Evolutionary conservation across 306 rosid species (phyloP).

Genomic region (Lablab purpureus): DNA sequence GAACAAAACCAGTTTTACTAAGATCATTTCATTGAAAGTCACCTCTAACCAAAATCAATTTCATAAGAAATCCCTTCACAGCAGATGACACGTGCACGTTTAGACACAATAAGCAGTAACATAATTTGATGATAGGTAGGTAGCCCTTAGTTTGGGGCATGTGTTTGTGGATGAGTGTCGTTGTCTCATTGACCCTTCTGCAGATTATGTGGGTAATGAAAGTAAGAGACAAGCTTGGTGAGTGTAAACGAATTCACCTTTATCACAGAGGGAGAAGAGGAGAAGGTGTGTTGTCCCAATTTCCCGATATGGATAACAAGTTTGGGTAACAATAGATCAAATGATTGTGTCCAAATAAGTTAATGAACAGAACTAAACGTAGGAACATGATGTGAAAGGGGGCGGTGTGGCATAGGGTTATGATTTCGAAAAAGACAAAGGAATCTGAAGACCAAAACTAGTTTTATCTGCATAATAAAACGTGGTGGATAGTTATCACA

Average conservation of each 20-base stretch:
- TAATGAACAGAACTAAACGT: conserved; percentile 61
- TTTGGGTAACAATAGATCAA: conserved; percentile 46
- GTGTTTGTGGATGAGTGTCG: conserved; percentile 5
- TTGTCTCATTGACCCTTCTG: conserved; percentile 42
- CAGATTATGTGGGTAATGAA: conserved; percentile 27
- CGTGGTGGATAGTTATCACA: no score
- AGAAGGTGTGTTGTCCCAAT: conserved; percentile 45
- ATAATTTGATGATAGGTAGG: background rate
- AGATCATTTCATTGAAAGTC: background rate
- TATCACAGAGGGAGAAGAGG: background rate
- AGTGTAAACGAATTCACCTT: conserved; percentile 15
- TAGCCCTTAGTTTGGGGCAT: background rate
- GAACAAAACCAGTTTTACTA: no score
- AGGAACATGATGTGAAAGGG: conserved; percentile 46
- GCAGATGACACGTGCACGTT: background rate
- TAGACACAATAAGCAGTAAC: background rate
- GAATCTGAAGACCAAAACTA: conserved; percentile 41
- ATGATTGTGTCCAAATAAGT: conserved; percentile 71
- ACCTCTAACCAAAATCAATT: background rate
- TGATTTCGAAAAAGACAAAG: conserved; percentile 41
- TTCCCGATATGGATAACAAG: conserved; percentile 57
- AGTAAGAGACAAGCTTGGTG: conserved; percentile 22
- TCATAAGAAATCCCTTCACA: background rate
- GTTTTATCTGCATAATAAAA: no score
- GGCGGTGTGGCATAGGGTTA: conserved; percentile 33